Evolutionary conservation across 768 basidiomycete genomes (phyloP), one percentile per base, ranked within the genome.

Genomic region (Podaxis rugospora): DNA sequence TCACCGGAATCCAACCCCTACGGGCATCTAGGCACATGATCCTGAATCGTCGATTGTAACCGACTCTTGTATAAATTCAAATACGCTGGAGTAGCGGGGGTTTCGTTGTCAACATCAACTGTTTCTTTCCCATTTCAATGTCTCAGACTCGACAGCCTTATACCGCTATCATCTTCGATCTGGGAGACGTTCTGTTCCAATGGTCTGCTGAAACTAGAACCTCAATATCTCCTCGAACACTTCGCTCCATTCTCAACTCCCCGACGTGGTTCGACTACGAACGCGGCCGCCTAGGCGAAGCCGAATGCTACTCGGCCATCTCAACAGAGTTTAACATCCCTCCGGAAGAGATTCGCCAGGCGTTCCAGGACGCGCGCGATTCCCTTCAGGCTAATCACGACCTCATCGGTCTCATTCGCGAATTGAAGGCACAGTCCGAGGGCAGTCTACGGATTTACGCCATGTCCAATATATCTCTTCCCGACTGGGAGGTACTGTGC

Each of bases 391-490:
- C 78, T 6, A 74, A 85, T 64, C 66, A 76, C 27, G 69, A 74
- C n/a, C 71, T 84, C 65, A 76, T 82, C 39, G 64, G 67, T 6
- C 68, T 85, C 27, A 78, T 85, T 42, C 74, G 74, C 2, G 76
- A 82, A 52, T 71, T 85, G 44, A 80, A 80, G 62, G 62, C 64
- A 5, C 71, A 76, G 58, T 72, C 74, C 2, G 58, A 70, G 10
- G 70, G 68, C 18, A 56, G 66, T 5, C 67, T 83, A 1, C 73
- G 68, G 13, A 74, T 85, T 37, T 83, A 78, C 55, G 83, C 83
- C 35, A 83, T 84, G 80, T 84, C 82, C 37, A 86, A 86, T 68
- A 84, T 86, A 27, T 83, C 83, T 16, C 64, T 72, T 0, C 81
- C 81, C 7, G 83, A 85, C 64, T 83, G 77, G 65, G 72, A 72